Conservation (phyloP, 495 filamentous ascomycete species). For the Aspergillus ostianus region DNA sequence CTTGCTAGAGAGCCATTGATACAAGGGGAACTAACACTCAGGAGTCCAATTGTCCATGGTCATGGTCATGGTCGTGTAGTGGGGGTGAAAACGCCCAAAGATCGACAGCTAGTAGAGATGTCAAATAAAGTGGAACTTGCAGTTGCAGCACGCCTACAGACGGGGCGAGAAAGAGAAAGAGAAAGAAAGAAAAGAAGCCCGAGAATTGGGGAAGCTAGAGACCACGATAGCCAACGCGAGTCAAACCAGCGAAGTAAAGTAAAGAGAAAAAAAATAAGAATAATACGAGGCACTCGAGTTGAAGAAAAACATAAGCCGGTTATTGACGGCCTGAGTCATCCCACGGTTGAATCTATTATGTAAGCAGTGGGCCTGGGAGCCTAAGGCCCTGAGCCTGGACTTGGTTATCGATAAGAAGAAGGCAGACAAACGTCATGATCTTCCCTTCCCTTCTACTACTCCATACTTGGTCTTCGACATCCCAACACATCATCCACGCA, state of each 20-base stretch:
- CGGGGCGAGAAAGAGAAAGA: background rate
- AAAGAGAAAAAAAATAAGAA: background rate
- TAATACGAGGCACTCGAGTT: background rate
- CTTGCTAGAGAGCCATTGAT: background rate
- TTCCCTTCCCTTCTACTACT: no score
- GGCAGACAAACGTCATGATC: background rate
- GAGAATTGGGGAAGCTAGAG: background rate
- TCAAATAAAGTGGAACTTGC: background rate
- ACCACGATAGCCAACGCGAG: background rate
- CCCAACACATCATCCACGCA: background rate
- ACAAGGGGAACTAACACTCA: slow-evolving; percentile 25
- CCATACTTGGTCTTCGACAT: no score
- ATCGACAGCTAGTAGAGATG: slow-evolving; percentile 2
- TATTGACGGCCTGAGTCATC: slow-evolving; percentile 18
- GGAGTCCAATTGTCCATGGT: slow-evolving; percentile 35
- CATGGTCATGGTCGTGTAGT: background rate
- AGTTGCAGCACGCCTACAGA: background rate
- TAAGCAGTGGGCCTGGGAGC: background rate
- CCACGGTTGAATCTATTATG: background rate
- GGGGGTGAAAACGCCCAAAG: slow-evolving; percentile 8
- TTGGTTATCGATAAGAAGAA: background rate
- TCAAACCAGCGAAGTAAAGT: background rate
- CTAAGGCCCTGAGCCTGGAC: background rate
- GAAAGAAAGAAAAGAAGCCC: background rate
- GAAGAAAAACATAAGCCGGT: slow-evolving; percentile 4